Base-by-base conservation (phyloP, 2,329 filamentous ascomycete species). In the Colletotrichum kahawae region DNA sequence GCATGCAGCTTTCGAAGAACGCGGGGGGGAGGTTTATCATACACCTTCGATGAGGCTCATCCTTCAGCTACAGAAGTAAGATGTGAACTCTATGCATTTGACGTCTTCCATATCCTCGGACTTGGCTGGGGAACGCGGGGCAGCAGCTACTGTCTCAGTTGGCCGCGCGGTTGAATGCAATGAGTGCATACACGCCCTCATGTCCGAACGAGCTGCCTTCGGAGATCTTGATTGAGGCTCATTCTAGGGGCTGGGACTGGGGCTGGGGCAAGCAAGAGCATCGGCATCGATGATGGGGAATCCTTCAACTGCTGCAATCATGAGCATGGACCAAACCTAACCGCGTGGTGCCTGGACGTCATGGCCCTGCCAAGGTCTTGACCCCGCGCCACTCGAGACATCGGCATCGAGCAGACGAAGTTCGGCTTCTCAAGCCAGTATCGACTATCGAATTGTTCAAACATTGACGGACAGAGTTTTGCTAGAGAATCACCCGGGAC, bases 341-440 rank as follows among this genome's bases (percentile, higher is more conserved):
- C 18, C 7, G 57, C 59, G 57, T 16, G 59, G 71, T 64, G 48
- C 48, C 57, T 70, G 59, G 57, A 33, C 67, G 34, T 51, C 59
- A 65, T 33, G 67, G n/a, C 57, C 59, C 71, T 71, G 71, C 59
- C 71, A 64, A 64, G 43, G 12, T 54, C 13, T 27, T 29, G 67
- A 57, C 48, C 27, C 43, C 65, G 43, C 66, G 13, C 13, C n/a
- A 34, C 56, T 56, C 65, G 31, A 62, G 43, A 48, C 57, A 57
- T 43, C 54, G 60, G 60, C 24, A 29, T 27, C 60, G n/a, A 71
- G 43, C n/a, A 69, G 36, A 62, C 27, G 54, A 62, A 69, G 67
- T 71, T 71, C 67, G 67, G 67, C 29, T 65, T 38, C 21, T 66
- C 29, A n/a, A 54, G 71, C 51, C 62, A 71, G 21, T 43, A n/a